Evolutionary conservation across 164 flowering plant species (phyloP).

Genomic region (Amborella trichopoda): DNA sequence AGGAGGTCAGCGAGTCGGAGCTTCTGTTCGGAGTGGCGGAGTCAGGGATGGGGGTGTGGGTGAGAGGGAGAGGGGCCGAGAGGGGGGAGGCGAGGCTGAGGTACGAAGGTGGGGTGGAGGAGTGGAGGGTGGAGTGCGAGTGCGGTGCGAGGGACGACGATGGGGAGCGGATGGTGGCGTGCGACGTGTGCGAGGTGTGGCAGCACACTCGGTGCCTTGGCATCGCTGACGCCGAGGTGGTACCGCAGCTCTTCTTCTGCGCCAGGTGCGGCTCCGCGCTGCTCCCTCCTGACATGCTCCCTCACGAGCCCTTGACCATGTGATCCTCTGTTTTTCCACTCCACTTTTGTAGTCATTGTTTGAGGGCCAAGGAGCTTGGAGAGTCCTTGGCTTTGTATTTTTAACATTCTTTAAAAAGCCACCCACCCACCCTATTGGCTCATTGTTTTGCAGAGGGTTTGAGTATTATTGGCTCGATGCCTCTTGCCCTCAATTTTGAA

Average conservation of each 20-base stretch:
- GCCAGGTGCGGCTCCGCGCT: conserved; percentile 14
- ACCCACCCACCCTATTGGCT: too few species aligned
- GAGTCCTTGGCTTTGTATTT: too few species aligned
- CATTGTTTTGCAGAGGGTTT: too few species aligned
- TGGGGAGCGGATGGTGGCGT: conserved; percentile 45
- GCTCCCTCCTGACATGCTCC: not conserved
- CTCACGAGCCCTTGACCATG: too few species aligned
- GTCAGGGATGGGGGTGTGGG: conserved; percentile 39
- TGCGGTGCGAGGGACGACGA: conserved; percentile 25
- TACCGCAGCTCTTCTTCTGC: conserved; percentile 34
- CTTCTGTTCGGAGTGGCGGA: conserved; percentile 44
- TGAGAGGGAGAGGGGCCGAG: conserved; percentile 45
- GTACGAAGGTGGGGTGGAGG: conserved; percentile 33
- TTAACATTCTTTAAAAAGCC: too few species aligned
- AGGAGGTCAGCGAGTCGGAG: conserved; percentile 25
- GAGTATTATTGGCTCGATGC: too few species aligned
- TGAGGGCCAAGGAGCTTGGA: too few species aligned
- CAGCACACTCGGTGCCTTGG: conserved; percentile 53
- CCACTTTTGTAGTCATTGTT: too few species aligned
- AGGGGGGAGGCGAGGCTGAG: conserved; percentile 11
- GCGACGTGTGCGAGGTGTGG: conserved; percentile 56
- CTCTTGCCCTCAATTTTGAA: too few species aligned
- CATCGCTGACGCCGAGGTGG: conserved; percentile 16
- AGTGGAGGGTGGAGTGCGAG: conserved; percentile 14
- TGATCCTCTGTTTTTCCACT: too few species aligned